Evolutionary conservation across 805 yeast species (phyloP), one percentile per base, ranked within the genome.

Genomic region (Saccharomycodes ludwigii): DNA sequence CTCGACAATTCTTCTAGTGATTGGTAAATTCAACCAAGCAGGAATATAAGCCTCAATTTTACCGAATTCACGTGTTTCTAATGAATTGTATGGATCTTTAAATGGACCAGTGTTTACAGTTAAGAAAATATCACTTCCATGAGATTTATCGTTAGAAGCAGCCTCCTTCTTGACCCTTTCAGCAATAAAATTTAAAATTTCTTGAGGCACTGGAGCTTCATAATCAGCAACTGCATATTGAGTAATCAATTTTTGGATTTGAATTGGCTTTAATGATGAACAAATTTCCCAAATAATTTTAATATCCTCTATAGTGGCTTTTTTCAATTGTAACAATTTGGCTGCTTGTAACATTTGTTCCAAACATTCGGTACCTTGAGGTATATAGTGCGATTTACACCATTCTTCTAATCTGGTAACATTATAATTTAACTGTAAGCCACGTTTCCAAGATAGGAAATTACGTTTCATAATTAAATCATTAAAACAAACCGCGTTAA

Each of bases 381-480:
- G 79, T 40, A 91, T 73, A 32, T 80, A 86, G 54, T 88, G 95
- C 6, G 84, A 74, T 61, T 84, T 88, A 59, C 97, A 88, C 98
- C 98, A 91, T 61, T 91, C 99, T 56, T 85, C 96, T 47, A 91
- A 68, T 48, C 97, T 73, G 3, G 98, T 91, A 33, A 86, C 93
- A 56, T 91, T 91, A 61, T 91, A 91, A 55, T 85, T 91, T 59
- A 91, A 74, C 59, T 91, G 98, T 44, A 91, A 68, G 29, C 97
- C 97, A 52, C 98, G 78, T 63, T 88, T 91, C 98, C 98, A 91
- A 8, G 95, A 79, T 51, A 88, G 63, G 61, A 88, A 93, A 60
- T 76, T 79, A 57, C 95, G 73, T 63, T 95, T 76, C 94, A 86
- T 81, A 30, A 93, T 74, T 59, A 91, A 65, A 54, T 91, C 97